Evolutionary conservation across 805 yeast species (phyloP), one percentile per base, ranked within the genome.

Genomic region (Saccharomycopsis capsularis): DNA sequence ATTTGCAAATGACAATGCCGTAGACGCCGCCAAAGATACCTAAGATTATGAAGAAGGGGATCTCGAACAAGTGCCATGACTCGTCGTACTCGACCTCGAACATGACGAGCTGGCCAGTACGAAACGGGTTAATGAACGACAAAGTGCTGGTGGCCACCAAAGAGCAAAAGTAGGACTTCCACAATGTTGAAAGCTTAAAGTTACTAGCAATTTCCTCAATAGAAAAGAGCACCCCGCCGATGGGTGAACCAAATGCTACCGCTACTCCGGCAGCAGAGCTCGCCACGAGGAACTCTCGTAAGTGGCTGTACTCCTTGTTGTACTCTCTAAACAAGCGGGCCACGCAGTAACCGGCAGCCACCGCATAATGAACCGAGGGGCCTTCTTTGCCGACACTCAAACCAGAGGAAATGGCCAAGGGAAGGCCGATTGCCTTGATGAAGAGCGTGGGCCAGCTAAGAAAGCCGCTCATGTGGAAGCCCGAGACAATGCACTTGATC

Each of bases 221-320:
- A 11, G 95, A 81, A 63, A 95, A 93, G 36, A 93, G 66, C 1
- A 93, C 98, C 15, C 99, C 99, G 23, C 95, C 95, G 69, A 91
- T 88, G 0, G 99, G 99, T 11, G 90, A 79, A 0, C 96, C 98
- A 69, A 93, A 93, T 0, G 98, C 99, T 6, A 93, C 98, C 0
- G 98, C 98, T 6, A 93, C 98, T 46, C 99, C 99, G 1, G 99
- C 96, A 2, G 96, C 98, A 7, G 96, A 77, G 3, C 96, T 83
- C 0, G 99, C 96, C 0, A 91, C 81, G 46, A 93, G 67, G 46
- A 83, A 77, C 54, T 85, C 90, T 24, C 79, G 57, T 9, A 68
- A 66, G 47, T 61, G 38, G n/a, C 24, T 41, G 21, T 24, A 42
- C 13, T 45, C 46, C 2, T 32, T 34, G 30, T 42, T 29, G 16